Conservation (phyloP, 306 rosid genomes). For the Ormosia semicastrata region DNA sequence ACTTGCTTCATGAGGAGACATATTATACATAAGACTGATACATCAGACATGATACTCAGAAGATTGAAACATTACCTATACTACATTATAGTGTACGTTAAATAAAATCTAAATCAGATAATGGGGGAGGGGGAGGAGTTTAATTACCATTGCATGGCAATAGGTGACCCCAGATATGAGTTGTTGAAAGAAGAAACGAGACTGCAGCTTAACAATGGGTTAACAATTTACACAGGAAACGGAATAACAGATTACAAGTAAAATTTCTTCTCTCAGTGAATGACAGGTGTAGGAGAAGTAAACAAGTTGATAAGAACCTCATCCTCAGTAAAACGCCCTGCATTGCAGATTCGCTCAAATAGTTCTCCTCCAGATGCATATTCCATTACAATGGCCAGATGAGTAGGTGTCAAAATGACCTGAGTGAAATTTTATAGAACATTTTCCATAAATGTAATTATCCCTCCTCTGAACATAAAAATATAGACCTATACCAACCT, state of each 20-base stretch:
- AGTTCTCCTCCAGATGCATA: slow-evolving; percentile 97
- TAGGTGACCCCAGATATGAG: slow-evolving; percentile 97
- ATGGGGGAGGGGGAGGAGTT: not conserved
- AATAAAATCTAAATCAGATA: not conserved
- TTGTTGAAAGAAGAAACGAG: slow-evolving; percentile 98
- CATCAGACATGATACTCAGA: slow-evolving; percentile 6
- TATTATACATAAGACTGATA: not conserved
- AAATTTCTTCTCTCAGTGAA: not conserved
- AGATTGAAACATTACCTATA: not conserved
- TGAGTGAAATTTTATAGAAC: slow-evolving; percentile 12
- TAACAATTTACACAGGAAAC: slow-evolving; percentile 10
- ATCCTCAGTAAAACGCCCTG: slow-evolving; percentile 81
- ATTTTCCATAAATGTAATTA: not conserved
- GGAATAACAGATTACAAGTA: not conserved
- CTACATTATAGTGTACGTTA: slow-evolving; percentile 3
- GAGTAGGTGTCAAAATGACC: slow-evolving; percentile 91
- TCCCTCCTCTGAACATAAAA: not conserved
- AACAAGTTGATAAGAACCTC: slow-evolving; percentile 54
- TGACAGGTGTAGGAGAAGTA: not conserved
- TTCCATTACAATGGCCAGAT: slow-evolving; percentile 94
- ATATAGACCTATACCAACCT: slow-evolving; percentile 49
- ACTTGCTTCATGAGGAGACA: slow-evolving; percentile 76
- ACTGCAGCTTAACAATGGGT: slow-evolving; percentile 50
- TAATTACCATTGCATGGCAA: slow-evolving; percentile 91
- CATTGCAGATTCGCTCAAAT: slow-evolving; percentile 70